Base-by-base conservation (phyloP, 2,329 filamentous ascomycete species). In the Rutstroemia sydowiana region DNA sequence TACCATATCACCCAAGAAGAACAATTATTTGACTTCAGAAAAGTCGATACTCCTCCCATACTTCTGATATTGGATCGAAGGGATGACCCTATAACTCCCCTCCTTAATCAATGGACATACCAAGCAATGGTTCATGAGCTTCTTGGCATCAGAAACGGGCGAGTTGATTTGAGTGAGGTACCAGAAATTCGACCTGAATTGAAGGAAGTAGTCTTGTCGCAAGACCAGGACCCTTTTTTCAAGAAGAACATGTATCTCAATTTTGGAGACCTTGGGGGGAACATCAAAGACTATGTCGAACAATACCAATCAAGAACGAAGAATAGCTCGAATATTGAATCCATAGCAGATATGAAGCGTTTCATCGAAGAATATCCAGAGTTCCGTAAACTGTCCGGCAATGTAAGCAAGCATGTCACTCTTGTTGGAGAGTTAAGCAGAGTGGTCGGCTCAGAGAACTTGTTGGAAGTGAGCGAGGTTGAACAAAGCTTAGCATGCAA, bases 81-180 rank as follows among this genome's bases (percentile, higher is more conserved):
- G 67, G 91, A 96, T 65, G 93, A 98, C 63, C 92, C 93, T 0
- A 87, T 97, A 46, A 98, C 93, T 3, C 93, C 93, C 0, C 73
- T 98, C 10, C 77, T 98, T 45, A 95, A 90, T 2, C 93, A 98
- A 67, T 98, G 93, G 93, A 98, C 93, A 23, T 98, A 98, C 65
- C 93, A 98, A 70, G 93, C 93, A n/a, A 98, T 98, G 91, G 93
- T 98, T 0, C 93, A 98, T 66, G 93, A 98, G 65, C 73, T 97
- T 2, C 75, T 98, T 11, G 93, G 93, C 5, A 95, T 98, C 59
- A 81, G 87, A 53, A 97, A 97, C 66, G 93, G 93, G n/a, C 81
- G 92, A 46, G 93, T 98, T 0, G 87, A 95, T 65, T 75, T 98
- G 31, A 86, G 85, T 56, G 80, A 88, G 51, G 84, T 95, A 0